Base-by-base conservation (phyloP, 108 stramenopile genomes). In the Heterococcus sp. region DNA sequence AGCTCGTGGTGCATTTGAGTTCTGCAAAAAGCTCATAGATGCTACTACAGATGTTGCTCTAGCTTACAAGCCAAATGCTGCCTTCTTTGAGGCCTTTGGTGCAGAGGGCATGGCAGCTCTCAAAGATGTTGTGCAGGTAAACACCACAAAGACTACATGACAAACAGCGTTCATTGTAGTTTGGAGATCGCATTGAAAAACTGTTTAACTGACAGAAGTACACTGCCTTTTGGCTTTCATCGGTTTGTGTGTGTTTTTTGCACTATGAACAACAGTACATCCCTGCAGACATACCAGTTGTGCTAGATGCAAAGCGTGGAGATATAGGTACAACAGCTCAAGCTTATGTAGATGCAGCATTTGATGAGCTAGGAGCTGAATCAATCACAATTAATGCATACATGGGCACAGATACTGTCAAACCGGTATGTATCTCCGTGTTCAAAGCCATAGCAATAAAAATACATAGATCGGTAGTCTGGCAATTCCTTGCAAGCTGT, bases 21-120 rank as follows among this genome's bases (percentile, higher is more conserved):
- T 95, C 83, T 97, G 96, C 92, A 88, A 88, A 66, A 84, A 77
- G n/a, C 84, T 99, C 75, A 95, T 97, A 77, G 94, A 93, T 40
- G 92, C 94, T 32, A 97, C 95, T 0, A 66, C 40, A 1, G 32
- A 30, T 31, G 63, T 78, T 65, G 92, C 94, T 0, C 92, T 93
- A 0, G 93, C 92, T 69, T 99, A 93, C 92, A 99, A 99, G 86
- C 98, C 98, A 3, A 99, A 99, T 79, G 92, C 93, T 38, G 98
- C 98, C 2, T 99, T 99, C 84, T 99, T 99, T 78, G 98, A 99
- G 86, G 93, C 94, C 29, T 78, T 94, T 26, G 98, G 98, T 4
- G 74, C 78, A 34, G 86, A 90, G 33, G 97, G 96, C n/a, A 72
- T 79, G 64, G 76, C 70, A 2, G 93, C 93, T 11, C 80, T 97